Base-by-base conservation (phyloP, 495 filamentous ascomycete species). In the Penicillium egyptiacum region DNA sequence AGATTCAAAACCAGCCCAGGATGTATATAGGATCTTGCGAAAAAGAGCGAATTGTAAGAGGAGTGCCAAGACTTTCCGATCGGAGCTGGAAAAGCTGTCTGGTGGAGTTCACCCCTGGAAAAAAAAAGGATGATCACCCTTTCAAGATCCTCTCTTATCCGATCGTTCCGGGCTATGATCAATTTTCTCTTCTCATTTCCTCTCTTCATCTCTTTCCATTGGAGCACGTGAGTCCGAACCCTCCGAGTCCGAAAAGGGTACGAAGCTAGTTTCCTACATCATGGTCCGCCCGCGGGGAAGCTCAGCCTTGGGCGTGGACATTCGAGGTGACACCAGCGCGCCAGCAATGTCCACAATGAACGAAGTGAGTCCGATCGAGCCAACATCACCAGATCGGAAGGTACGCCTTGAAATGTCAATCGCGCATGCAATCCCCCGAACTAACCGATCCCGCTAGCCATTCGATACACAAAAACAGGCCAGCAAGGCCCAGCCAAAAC, bases 281-380 rank as follows among this genome's bases (percentile, higher is more conserved):
- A 79, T 79, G 75, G 68, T 72, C 58, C 78, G 78, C 55, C 65
- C 70, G 23, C 68, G 76, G 61, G 71, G 78, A 65, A 75, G 68
- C 50, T 81, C 79, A 33, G 80, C 74, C 58, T 66, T 83, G 41
- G 79, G 79, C 44, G 78, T 69, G 53, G 79, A 81, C 57, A 79
- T 79, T 53, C 74, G 75, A 55, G 79, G 79, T 28, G 79, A 82
- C 60, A 82, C 79, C 19, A 74, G 76, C 49, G 79, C 74, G 14
- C 75, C 79, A 43, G 79, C 79, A 35, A 74, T 82, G 61, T 79
- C 80, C 35, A 83, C 80, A 17, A 77, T 81, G 65, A 79, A 79
- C 33, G 73, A 74, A 51, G 68, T 70, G 39, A 74, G 77, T 49
- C 75, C 78, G 9, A 74, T 77, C 47, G 75, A 78, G 45, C 61